Evolutionary conservation across 176 grass and related monocot genomes (phyloP).

Genomic region (Cocos nucifera): DNA sequence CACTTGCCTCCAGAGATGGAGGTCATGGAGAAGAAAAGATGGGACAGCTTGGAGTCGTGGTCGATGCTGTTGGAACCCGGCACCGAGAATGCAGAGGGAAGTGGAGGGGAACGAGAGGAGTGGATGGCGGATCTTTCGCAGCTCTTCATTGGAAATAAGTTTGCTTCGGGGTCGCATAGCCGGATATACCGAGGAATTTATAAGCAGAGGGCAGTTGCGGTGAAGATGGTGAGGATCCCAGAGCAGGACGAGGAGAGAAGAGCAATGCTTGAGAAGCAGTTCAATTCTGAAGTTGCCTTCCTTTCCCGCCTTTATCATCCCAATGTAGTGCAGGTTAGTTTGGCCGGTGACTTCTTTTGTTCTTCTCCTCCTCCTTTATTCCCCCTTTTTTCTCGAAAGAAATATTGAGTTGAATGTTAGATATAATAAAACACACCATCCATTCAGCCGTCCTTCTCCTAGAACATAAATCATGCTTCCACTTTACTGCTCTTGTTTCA

Average conservation of each 20-base stretch:
- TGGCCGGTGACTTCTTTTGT: too few species aligned
- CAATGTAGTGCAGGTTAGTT: constrained; percentile 68
- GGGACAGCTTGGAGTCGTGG: constrained; percentile 99
- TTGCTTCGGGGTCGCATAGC: constrained; percentile 89
- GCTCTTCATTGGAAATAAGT: constrained; percentile 95
- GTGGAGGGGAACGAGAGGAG: constrained; percentile 48
- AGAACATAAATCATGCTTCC: too few species aligned
- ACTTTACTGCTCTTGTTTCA: too few species aligned
- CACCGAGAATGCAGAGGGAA: constrained; percentile 12
- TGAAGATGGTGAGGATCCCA: constrained; percentile 94
- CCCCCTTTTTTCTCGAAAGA: too few species aligned
- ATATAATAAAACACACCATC: too few species aligned
- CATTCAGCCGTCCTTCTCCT: too few species aligned
- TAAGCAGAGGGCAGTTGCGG: constrained; percentile 77
- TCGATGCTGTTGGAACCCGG: constrained; percentile 78
- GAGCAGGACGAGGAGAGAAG: constrained; percentile 81
- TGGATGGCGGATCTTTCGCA: constrained; percentile 98
- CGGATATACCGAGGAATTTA: constrained; percentile 98
- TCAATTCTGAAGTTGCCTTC: constrained; percentile 94
- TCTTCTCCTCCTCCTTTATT: too few species aligned
- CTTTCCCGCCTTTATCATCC: constrained; percentile 89
- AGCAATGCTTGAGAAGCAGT: constrained; percentile 61
- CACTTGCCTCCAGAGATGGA: constrained; percentile 43
- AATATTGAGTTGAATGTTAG: too few species aligned
- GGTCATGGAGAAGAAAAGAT: constrained; percentile 96